A percentile compares a stretch with the other conserved stretches of the same genome.
phyloP scores from a whole-genome alignment of 2,329 filamentous ascomycete genomes.

The Pyrenophora seminiperda region DNA sequence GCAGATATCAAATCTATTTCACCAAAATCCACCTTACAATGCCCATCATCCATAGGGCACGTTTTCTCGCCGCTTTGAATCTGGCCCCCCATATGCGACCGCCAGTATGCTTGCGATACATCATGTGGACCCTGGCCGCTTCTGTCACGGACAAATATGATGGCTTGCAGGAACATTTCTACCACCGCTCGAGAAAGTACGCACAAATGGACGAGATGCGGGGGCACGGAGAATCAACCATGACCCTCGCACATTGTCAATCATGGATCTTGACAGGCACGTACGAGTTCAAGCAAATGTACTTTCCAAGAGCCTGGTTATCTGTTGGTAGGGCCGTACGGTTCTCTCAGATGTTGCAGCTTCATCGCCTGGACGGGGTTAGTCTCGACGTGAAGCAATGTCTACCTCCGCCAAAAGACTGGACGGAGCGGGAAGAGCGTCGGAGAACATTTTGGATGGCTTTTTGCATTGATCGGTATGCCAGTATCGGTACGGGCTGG shows the following conservation, averaged over 20 bases:
- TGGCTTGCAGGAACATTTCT: slow-evolving; percentile 83
- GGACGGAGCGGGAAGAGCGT: slow-evolving; percentile 91
- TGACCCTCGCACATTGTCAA: slow-evolving; percentile 85
- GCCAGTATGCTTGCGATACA: slow-evolving; percentile 86
- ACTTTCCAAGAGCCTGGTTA: slow-evolving; percentile 94
- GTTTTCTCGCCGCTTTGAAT: slow-evolving; percentile 88
- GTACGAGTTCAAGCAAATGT: slow-evolving; percentile 98
- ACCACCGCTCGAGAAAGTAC: slow-evolving; percentile 87
- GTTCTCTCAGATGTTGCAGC: slow-evolving; percentile 86
- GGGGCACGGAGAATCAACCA: slow-evolving; percentile 86
- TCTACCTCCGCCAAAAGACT: slow-evolving; percentile 82
- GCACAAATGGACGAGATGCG: slow-evolving; percentile 88
- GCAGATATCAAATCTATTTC: slow-evolving; percentile 82
- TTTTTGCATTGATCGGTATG: slow-evolving; percentile 88
- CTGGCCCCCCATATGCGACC: slow-evolving; percentile 85
- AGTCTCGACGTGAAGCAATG: slow-evolving; percentile 93
- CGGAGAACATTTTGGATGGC: slow-evolving; percentile 94
- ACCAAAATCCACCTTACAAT: slow-evolving; percentile 84
- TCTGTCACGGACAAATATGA: slow-evolving; percentile 81
- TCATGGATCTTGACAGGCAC: slow-evolving; percentile 77
- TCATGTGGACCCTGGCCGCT: slow-evolving; percentile 94
- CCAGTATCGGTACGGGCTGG: slow-evolving; percentile 96
- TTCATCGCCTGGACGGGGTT: slow-evolving; percentile 82
- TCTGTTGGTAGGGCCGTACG: slow-evolving; percentile 83
- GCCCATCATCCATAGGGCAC: slow-evolving; percentile 86